phyloP scores from a whole-genome alignment of 2,329 filamentous ascomycete species.

The Fusarium sp. region DNA sequence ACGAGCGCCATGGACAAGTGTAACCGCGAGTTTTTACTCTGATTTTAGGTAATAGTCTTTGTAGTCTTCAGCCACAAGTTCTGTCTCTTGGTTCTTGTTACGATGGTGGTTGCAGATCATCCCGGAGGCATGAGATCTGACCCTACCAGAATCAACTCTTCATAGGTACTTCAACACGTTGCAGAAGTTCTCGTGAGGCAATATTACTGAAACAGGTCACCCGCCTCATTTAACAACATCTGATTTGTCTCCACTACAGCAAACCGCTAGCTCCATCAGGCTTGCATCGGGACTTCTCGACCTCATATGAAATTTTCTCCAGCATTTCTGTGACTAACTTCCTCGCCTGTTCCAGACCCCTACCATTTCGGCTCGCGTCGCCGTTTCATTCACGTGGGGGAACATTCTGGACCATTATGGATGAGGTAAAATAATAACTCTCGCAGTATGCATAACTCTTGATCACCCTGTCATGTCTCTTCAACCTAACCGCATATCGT shows the following conservation, averaged over 20 bases:
- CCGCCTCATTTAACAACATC: neutral
- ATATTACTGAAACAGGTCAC: neutral
- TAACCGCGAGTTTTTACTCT: neutral
- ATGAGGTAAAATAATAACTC: neutral
- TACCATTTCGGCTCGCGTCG: neutral
- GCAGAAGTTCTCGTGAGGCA: no score
- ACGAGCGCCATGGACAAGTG: no score
- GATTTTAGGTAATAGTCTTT: neutral
- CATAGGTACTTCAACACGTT: neutral
- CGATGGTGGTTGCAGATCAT: neutral
- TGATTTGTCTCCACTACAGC: neutral
- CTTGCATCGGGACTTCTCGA: neutral
- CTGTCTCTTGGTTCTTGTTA: neutral
- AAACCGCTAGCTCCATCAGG: neutral
- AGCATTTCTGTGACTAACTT: neutral
- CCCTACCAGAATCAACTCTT: fast-evolving
- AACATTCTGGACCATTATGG: neutral
- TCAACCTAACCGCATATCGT: neutral
- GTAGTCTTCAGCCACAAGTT: neutral
- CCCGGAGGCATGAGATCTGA: neutral
- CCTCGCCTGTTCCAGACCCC: neutral
- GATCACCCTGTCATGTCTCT: neutral
- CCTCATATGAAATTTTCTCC: neutral
- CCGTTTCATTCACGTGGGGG: neutral
- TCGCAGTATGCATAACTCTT: neutral